phyloP scores from a whole-genome alignment of 352 stramenopile genomes.

The Phytophthora pini region DNA sequence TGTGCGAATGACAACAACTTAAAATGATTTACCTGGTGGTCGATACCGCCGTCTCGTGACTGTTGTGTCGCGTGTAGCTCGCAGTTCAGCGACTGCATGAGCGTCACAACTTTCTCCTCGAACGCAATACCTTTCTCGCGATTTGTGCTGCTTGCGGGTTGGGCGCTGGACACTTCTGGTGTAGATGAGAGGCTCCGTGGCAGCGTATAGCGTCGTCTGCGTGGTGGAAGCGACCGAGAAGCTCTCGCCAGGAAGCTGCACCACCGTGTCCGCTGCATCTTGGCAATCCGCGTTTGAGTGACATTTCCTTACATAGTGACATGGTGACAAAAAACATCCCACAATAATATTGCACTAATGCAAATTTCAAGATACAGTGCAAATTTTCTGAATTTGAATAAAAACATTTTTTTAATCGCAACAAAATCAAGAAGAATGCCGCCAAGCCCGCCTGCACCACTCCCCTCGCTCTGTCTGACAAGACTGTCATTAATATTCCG shows the following conservation, averaged over 20 bases:
- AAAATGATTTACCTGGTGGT: slow-evolving; percentile 50
- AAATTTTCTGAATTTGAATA: too few species aligned
- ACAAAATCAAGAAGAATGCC: not conserved
- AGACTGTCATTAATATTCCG: too few species aligned
- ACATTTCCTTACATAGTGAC: slow-evolving; percentile 19
- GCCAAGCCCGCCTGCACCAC: too few species aligned
- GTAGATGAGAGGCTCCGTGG: slow-evolving; percentile 15
- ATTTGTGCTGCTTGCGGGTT: slow-evolving; percentile 11
- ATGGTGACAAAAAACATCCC: not conserved
- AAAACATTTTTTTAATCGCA: too few species aligned
- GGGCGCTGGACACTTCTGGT: not conserved
- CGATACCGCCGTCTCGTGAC: slow-evolving; percentile 77
- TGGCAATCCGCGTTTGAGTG: slow-evolving; percentile 11
- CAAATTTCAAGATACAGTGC: not conserved
- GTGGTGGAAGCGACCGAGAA: not conserved
- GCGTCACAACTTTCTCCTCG: slow-evolving; percentile 61
- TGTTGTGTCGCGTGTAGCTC: slow-evolving; percentile 60
- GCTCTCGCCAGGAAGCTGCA: slow-evolving; percentile 12
- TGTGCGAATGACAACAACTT: not conserved
- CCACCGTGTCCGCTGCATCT: not conserved
- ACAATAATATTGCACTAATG: too few species aligned
- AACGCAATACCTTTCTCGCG: slow-evolving; percentile 66
- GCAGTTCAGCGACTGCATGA: slow-evolving; percentile 64
- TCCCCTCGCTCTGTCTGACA: not conserved
- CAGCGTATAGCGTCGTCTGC: not conserved